Base-by-base conservation (phyloP, 805 yeast genomes). In the Nakazawaea peltata region DNA sequence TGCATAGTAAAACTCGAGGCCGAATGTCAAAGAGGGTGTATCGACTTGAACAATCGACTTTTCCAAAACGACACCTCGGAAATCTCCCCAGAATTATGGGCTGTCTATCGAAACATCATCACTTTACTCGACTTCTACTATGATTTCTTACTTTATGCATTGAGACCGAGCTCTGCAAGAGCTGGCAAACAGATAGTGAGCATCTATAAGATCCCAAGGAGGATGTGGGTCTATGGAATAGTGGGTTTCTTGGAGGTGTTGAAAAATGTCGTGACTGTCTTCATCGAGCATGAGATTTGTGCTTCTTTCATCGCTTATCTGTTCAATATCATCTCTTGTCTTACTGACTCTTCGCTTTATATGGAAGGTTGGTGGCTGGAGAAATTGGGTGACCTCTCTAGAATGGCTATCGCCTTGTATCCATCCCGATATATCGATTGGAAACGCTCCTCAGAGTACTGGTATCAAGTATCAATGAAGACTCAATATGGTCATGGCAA, bases 371-470 rank as follows among this genome's bases (percentile, higher is more conserved):
- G 77, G 71, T 85, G 95, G 95, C 69, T 77, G 19, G 95, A 85
- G 54, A 81, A 86, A 49, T 57, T 85, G 34, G 95, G 94, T 24
- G 95, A 85, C 52, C 60, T 85, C 44, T 79, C 90, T 24, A 62
- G 94, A 50, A 83, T 85, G 87, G 90, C 94, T 9, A 83, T 85
- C 45, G 92, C 94, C 0, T 60, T 84, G 28, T 83, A 82, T 47
- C 79, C 87, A 6, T 78, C 87, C 2, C 71, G 81, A 33, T 80
- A 73, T 50, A 81, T 83, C 44, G 94, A 85, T 54, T 85, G 95
- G 95, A 81, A 83, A 52, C 56, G 77, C 14, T 71, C 85, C 39
- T 81, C 94, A 1, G 87, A 82, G 53, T 75, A 76, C 52, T 85
- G 95, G 95, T 85, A 85, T 49, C 65, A 74, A 18, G 65, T 74